These are phyloP conservation scores for Marasmius tenuissimus DNA, from an alignment of 1,284 basidiomycete genomes.

Conservation along the genomic window DNA sequence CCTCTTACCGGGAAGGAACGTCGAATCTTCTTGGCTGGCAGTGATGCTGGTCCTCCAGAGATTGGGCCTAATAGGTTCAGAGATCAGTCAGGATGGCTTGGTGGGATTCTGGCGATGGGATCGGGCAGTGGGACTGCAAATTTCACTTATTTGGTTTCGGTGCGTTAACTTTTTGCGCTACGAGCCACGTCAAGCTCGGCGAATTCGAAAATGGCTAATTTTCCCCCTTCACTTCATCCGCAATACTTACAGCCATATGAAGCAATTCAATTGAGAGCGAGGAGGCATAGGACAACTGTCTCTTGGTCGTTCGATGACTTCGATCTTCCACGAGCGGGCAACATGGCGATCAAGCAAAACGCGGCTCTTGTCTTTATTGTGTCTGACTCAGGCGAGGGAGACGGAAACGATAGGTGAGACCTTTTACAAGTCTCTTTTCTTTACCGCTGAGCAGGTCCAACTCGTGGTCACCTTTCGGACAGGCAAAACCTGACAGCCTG, in stretches of 20 bases:
- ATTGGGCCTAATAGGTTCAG: conserved; percentile 38
- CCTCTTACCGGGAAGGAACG: conserved; percentile 32
- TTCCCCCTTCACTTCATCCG: not conserved
- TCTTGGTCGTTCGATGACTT: conserved; percentile 37
- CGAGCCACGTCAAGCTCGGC: not conserved
- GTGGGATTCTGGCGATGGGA: conserved; percentile 54
- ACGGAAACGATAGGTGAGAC: conserved; percentile 15
- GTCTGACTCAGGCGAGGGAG: conserved; percentile 36
- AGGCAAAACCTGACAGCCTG: conserved; percentile 55
- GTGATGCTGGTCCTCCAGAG: conserved; percentile 70
- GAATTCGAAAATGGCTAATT: not conserved
- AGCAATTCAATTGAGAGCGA: conserved; percentile 35
- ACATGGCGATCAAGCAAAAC: conserved; percentile 23
- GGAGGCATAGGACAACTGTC: conserved; percentile 30
- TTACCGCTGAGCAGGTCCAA: conserved; percentile 53
- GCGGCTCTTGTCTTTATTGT: conserved; percentile 40
- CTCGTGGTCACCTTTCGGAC: conserved; percentile 18
- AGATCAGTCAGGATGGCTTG: conserved; percentile 62
- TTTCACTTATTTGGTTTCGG: conserved; percentile 37
- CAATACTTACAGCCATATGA: conserved; percentile 30
- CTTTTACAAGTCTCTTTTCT: conserved; percentile 28
- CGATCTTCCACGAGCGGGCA: conserved; percentile 27
- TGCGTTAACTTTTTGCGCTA: conserved; percentile 21
- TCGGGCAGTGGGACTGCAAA: conserved; percentile 28
- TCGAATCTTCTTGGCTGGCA: conserved; percentile 60